Percentiles rank a stretch among this genome's conserved stretches.
Evolutionary conservation across 2,329 filamentous ascomycete genomes (phyloP).

Genomic region (Botrytis sinoallii): DNA sequence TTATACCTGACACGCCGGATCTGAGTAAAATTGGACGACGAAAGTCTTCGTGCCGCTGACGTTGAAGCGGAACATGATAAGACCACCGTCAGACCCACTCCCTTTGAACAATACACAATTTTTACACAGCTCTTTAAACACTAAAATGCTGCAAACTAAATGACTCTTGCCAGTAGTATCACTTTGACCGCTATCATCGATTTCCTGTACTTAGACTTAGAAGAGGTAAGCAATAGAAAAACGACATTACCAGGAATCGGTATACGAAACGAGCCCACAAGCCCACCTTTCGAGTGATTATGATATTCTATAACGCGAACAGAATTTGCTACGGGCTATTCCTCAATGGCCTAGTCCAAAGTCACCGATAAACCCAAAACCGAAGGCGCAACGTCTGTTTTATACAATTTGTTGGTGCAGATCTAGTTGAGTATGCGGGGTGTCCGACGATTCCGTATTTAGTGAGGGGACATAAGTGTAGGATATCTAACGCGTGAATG

Average conservation of each 20-base stretch:
- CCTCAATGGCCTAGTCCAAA: background rate
- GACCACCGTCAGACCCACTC: accelerated
- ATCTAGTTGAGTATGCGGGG: background rate
- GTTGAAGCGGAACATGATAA: background rate
- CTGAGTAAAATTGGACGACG: background rate
- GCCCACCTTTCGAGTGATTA: background rate
- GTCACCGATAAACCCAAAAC: background rate
- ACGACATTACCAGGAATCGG: background rate
- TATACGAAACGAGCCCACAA: background rate
- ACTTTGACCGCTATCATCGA: background rate
- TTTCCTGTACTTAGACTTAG: background rate
- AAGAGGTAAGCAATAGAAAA: background rate
- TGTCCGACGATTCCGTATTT: background rate
- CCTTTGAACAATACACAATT: background rate
- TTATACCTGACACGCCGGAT: background rate
- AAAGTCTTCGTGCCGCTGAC: background rate
- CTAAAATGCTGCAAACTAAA: background rate
- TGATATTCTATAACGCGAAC: background rate
- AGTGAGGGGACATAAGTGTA: background rate
- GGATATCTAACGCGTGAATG: accelerated
- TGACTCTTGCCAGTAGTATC: background rate
- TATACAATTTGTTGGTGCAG: background rate
- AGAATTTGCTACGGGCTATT: background rate
- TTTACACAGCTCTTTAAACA: background rate
- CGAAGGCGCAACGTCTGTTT: background rate